Evolutionary conservation across 2,329 filamentous ascomycete species (phyloP).

Genomic region (Alternaria novae-zelandiae): DNA sequence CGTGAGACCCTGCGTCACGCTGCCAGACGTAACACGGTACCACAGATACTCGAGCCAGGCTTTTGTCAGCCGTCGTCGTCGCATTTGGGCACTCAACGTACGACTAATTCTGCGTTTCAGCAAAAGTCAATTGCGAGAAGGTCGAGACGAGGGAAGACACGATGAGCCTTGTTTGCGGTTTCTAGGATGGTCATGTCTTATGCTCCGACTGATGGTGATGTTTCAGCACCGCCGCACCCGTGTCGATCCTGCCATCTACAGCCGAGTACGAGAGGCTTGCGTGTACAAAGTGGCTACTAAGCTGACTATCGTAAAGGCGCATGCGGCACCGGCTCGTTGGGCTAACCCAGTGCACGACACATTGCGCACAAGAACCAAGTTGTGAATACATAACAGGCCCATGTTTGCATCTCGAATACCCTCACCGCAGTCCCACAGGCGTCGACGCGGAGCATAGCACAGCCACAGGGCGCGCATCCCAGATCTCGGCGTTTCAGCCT

Average conservation of each 20-base stretch:
- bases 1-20: not conserved
- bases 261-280: constrained; percentile 11
- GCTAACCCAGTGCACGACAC: not conserved
- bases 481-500: not conserved
- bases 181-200: not conserved
- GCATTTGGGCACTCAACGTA: not conserved
- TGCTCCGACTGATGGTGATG: not conserved
- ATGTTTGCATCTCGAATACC: not conserved
- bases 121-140: not conserved
- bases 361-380: not conserved
- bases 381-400: not conserved
- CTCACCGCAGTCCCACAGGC: not conserved
- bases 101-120: not conserved
- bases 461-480: not conserved
- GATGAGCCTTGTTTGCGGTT: not conserved
- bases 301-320: constrained; percentile 1
- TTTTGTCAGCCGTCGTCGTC: not conserved
- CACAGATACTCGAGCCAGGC: not conserved
- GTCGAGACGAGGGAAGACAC: not conserved
- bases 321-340: not conserved
- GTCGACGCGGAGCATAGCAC: not conserved
- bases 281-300: constrained; percentile 6
- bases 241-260: constrained; percentile 2
- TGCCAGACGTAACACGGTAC: constrained; percentile 1
- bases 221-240: not conserved